A percentile compares a stretch with the other conserved stretches of the same genome.
Conservation (phyloP, 2,329 filamentous ascomycete species). For the Phialocephala sp. region DNA sequence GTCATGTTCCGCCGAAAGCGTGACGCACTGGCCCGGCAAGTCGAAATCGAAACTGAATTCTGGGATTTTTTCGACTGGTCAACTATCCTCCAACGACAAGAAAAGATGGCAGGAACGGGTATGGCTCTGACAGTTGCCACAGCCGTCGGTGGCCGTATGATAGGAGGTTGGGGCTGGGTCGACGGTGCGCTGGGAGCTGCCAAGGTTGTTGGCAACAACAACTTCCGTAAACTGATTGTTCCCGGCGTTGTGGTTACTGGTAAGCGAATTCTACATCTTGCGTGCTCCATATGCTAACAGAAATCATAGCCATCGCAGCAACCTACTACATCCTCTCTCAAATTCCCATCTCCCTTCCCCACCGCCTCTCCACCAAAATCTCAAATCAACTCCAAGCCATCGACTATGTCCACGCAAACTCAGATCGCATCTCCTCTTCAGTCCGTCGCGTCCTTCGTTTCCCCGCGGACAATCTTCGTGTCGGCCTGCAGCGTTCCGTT, state of each 20-base stretch:
- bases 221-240: conserved; percentile 78
- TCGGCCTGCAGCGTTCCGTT: conserved; percentile 81
- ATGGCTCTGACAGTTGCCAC: conserved; percentile 93
- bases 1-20: conserved; percentile 90
- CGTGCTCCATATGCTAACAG: conserved; percentile 42
- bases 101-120: conserved; percentile 92
- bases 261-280: conserved; percentile 54
- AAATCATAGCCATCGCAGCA: conserved; percentile 68
- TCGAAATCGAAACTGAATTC: conserved; percentile 86
- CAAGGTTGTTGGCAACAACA: conserved; percentile 81
- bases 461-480: conserved; percentile 84
- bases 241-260: conserved; percentile 80
- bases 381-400: conserved; percentile 78
- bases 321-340: conserved; percentile 82
- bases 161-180: conserved; percentile 87
- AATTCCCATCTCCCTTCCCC: conserved; percentile 87
- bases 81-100: conserved; percentile 83
- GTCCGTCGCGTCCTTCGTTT: conserved; percentile 88
- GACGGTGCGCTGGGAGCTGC: conserved; percentile 83
- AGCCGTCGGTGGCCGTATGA: conserved; percentile 78
- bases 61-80: conserved; percentile 93
- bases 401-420: conserved; percentile 93
- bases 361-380: conserved; percentile 84
- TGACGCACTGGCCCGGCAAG: conserved; percentile 81
- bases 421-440: conserved; percentile 80